A percentile compares a stretch with the other conserved stretches of the same genome.
phyloP scores from a whole-genome alignment of 148 eudicot species.

The Nepenthes gracilis region DNA sequence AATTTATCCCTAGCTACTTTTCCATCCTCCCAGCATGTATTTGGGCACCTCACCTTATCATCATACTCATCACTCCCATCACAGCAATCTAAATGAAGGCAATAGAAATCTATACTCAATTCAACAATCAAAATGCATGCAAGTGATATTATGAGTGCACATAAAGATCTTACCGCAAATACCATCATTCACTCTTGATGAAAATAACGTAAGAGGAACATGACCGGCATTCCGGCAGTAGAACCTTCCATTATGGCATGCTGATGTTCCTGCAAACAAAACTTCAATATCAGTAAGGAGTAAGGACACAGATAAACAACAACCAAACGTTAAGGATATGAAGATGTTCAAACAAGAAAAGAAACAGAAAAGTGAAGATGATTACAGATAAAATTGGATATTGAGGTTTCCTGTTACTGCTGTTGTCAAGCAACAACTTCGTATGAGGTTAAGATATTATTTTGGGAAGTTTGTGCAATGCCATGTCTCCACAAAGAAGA shows the following conservation, averaged over 20 bases:
- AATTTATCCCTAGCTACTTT: slow-evolving; percentile 87
- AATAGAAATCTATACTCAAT: slow-evolving; percentile 10
- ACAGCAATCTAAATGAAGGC: slow-evolving; percentile 67
- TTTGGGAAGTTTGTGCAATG: no score
- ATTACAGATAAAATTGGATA: no score
- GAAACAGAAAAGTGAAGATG: no score
- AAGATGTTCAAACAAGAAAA: no score
- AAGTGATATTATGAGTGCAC: background rate
- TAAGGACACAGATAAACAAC: no score
- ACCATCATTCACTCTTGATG: slow-evolving; percentile 95
- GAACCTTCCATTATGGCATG: slow-evolving; percentile 85
- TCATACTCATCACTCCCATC: slow-evolving; percentile 98
- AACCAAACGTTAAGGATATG: no score
- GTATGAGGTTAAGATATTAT: no score
- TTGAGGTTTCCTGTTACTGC: no score
- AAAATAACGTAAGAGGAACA: slow-evolving; percentile 50
- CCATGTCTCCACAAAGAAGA: no score
- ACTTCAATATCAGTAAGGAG: slow-evolving; percentile 5
- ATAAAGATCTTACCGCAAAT: slow-evolving; percentile 65
- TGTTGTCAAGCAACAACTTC: no score
- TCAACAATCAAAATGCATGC: slow-evolving; percentile 6
- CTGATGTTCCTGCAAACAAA: slow-evolving; percentile 81
- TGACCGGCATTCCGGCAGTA: slow-evolving; percentile 82
- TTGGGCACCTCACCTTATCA: slow-evolving; percentile 65
- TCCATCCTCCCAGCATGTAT: slow-evolving; percentile 99